Conservation (phyloP, 2,329 filamentous ascomycete species). For the Corinectria fuckeliana region DNA sequence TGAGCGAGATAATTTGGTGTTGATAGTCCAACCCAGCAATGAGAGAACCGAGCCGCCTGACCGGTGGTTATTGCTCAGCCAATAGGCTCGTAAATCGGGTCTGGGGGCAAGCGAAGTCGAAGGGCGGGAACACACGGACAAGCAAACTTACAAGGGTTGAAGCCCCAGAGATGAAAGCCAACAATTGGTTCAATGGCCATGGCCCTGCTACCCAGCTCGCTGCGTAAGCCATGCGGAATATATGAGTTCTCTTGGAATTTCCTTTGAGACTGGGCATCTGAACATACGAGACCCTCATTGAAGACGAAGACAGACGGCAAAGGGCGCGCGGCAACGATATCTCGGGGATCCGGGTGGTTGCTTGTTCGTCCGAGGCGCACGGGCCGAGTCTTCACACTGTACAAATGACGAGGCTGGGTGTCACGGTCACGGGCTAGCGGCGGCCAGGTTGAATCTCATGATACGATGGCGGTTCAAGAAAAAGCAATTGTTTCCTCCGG, state of each 20-base stretch:
- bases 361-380: constrained; percentile 10
- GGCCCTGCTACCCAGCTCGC: constrained; percentile 7
- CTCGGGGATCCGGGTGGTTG: constrained; percentile 21
- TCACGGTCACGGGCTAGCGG: constrained; percentile 23
- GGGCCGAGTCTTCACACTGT: constrained; percentile 1
- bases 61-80: constrained; percentile 13
- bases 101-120: constrained; percentile 9
- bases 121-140: constrained; percentile 6
- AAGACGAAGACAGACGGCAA: constrained; percentile 9
- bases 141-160: constrained; percentile 14
- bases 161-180: constrained; percentile 15
- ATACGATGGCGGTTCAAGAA: constrained; percentile 29
- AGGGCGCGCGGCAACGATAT: constrained; percentile 9
- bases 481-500: constrained; percentile 25
- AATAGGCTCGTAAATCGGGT: constrained; percentile 18
- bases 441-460: constrained; percentile 21
- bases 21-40: constrained; percentile 10
- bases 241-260: constrained; percentile 15
- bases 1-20: constrained; percentile 17
- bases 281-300: not conserved
- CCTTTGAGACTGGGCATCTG: not conserved
- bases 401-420: constrained; percentile 16
- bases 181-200: constrained; percentile 17
- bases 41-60: constrained; percentile 15
- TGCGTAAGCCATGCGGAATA: constrained; percentile 16